A percentile compares a stretch with the other conserved stretches of the same genome.
Evolutionary conservation across 495 filamentous ascomycete genomes (phyloP).

Genomic region (Podospora tetraspora): DNA sequence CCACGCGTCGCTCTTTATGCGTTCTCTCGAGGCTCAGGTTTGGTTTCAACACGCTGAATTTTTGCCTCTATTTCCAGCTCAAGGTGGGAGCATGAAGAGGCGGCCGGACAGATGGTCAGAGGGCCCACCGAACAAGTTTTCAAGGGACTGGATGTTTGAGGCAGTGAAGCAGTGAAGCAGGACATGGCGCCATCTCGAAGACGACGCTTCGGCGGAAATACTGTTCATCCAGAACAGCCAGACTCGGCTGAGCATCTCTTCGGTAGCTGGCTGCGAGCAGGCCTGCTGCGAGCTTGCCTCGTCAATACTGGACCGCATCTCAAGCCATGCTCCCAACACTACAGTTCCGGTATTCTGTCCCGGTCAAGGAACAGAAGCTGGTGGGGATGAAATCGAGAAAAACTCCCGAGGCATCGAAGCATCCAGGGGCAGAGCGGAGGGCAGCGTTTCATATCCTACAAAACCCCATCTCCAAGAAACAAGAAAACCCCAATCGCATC

Average conservation of each 20-base stretch:
- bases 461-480: neutral
- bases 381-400: neutral
- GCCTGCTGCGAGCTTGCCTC: neutral
- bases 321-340: neutral
- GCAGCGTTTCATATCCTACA: neutral
- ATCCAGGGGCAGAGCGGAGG: conserved; percentile 6
- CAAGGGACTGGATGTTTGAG: neutral
- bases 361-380: neutral
- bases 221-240: neutral
- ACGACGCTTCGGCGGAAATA: neutral
- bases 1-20: conserved; percentile 8
- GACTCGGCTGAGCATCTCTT: neutral
- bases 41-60: neutral
- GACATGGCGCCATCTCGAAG: neutral
- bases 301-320: neutral
- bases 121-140: neutral
- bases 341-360: neutral
- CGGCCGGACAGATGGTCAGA: neutral
- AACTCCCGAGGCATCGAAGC: neutral
- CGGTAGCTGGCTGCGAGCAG: neutral
- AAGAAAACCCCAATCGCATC: neutral
- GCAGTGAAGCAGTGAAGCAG: neutral
- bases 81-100: neutral
- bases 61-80: neutral
- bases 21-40: neutral